Conservation (phyloP, 2,329 filamentous ascomycete genomes). For the Exophiala mesophila region DNA sequence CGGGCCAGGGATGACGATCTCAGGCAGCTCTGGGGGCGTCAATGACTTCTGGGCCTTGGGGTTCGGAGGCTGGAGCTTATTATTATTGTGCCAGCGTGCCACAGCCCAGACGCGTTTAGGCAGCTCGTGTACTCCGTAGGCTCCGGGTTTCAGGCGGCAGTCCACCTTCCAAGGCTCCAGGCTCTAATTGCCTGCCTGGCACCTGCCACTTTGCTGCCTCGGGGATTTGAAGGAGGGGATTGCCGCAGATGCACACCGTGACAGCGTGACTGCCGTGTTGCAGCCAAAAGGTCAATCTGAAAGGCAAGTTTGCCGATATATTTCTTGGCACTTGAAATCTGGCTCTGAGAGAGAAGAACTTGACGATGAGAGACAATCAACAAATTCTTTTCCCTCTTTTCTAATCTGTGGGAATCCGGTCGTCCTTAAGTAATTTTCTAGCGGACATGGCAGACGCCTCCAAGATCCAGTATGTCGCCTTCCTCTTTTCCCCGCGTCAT, state of each 20-base stretch:
- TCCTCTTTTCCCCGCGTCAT: slow-evolving; percentile 19
- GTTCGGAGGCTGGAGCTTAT: not conserved
- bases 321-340: slow-evolving; percentile 1
- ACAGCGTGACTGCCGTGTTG: no score
- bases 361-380: slow-evolving; percentile 4
- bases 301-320: slow-evolving; percentile 1
- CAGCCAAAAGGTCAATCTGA: no score
- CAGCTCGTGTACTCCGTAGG: no score
- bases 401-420: slow-evolving; percentile 15
- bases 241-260: no score
- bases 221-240: no score
- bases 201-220: no score
- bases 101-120: no score
- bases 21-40: not conserved
- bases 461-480: slow-evolving; percentile 62
- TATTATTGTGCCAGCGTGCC: no score
- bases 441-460: slow-evolving; percentile 56
- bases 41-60: not conserved
- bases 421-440: slow-evolving; percentile 22
- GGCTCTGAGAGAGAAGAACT: not conserved
- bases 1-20: not conserved
- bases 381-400: slow-evolving; percentile 9
- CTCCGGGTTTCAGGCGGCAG: no score
- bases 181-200: no score
- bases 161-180: no score